Evolutionary conservation across 306 rosid genomes (phyloP).

Genomic region (Arachis stenosperma): DNA sequence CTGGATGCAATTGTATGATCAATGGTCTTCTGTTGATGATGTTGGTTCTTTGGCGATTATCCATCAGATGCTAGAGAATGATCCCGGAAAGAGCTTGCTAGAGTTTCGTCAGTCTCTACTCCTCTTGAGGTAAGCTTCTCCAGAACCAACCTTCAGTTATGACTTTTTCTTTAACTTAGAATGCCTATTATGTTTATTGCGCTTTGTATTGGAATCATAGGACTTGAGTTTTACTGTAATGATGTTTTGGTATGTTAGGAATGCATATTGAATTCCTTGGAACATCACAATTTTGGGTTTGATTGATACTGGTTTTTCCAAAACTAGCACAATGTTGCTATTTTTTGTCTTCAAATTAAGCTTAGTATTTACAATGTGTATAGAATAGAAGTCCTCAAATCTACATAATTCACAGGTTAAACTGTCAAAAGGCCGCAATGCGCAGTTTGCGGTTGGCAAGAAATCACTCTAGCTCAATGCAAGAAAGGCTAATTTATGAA

Average conservation of each 20-base stretch:
- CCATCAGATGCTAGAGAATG: constrained; percentile 76
- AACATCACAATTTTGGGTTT: no score
- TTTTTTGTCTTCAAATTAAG: constrained; percentile 8
- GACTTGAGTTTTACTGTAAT: constrained; percentile 5
- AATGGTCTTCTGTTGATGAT: constrained; percentile 86
- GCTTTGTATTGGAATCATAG: background rate
- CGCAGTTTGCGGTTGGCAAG: constrained; percentile 72
- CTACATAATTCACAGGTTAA: constrained; percentile 52
- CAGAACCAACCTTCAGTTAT: constrained; percentile 6
- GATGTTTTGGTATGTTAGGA: background rate
- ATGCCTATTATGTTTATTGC: constrained; percentile 10
- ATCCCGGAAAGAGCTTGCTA: constrained; percentile 67
- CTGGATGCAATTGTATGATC: constrained; percentile 85
- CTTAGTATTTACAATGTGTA: constrained; percentile 11
- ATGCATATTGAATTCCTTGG: background rate
- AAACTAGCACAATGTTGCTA: constrained; percentile 7
- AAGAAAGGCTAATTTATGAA: constrained; percentile 83
- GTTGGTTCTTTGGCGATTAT: constrained; percentile 80
- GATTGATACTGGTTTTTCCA: no score
- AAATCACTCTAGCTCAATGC: constrained; percentile 65
- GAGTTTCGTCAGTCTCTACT: constrained; percentile 81
- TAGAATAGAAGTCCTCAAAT: constrained; percentile 25
- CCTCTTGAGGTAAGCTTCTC: constrained; percentile 63
- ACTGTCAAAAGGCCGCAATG: constrained; percentile 90
- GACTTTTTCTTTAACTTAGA: constrained; percentile 24